These are phyloP conservation scores for Cladobotryum protrusum DNA, from an alignment of 2,329 filamentous ascomycete species.

Conservation along the genomic window DNA sequence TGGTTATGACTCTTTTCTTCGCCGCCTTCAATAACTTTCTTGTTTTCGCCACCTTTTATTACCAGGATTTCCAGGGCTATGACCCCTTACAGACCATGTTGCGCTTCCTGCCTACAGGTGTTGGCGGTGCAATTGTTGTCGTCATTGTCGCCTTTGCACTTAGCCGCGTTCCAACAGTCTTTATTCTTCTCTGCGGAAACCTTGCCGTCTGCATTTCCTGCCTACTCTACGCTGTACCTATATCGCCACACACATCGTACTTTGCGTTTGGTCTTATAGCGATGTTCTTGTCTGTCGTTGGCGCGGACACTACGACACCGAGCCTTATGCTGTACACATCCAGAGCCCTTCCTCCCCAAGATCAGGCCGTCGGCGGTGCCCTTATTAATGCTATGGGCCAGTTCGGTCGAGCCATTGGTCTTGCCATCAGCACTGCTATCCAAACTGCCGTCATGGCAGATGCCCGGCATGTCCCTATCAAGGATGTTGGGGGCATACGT, in stretches of 20 bases:
- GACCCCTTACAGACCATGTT: slow-evolving; percentile 60
- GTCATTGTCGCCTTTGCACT: slow-evolving; percentile 51
- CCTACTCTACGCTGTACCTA: slow-evolving; percentile 58
- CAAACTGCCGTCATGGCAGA: slow-evolving; percentile 56
- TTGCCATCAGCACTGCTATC: slow-evolving; percentile 59
- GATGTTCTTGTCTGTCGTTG: slow-evolving; percentile 59
- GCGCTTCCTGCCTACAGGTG: slow-evolving; percentile 61
- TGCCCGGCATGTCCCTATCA: slow-evolving; percentile 36
- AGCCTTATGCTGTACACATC: slow-evolving; percentile 61
- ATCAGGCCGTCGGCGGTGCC: slow-evolving; percentile 63
- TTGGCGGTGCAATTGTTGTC: slow-evolving; percentile 52
- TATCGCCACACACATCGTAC: slow-evolving; percentile 54
- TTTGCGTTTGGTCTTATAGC: slow-evolving; percentile 62
- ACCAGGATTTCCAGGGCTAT: slow-evolving; percentile 59
- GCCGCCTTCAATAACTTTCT: slow-evolving; percentile 62
- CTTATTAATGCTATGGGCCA: slow-evolving; percentile 62
- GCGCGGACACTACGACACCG: slow-evolving; percentile 62
- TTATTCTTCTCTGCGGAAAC: slow-evolving; percentile 53
- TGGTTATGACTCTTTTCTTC: slow-evolving; percentile 62
- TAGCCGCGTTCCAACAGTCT: slow-evolving; percentile 49
- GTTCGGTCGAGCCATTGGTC: slow-evolving; percentile 57
- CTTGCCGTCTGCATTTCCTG: slow-evolving; percentile 47
- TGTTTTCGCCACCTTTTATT: slow-evolving; percentile 64
- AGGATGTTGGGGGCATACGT: slow-evolving; percentile 36
- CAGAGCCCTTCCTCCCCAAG: slow-evolving; percentile 52